Evolutionary conservation across 2,329 filamentous ascomycete genomes (phyloP).

Genomic region (Venturiaceae sp.): DNA sequence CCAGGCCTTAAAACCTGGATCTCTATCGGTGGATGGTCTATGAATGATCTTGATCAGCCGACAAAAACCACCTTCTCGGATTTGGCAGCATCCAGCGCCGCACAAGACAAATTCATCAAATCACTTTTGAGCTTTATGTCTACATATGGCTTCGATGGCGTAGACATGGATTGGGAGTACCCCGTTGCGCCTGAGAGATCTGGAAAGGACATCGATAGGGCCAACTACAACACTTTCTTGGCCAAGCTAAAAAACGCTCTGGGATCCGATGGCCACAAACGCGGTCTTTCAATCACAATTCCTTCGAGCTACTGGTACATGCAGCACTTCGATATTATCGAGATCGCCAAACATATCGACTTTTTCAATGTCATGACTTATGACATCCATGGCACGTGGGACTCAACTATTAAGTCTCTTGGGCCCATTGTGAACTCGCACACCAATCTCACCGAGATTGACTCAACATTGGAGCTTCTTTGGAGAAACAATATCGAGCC

Average conservation of each 20-base stretch:
- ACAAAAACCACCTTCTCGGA: slow-evolving; percentile 21
- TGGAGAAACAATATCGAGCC: neutral
- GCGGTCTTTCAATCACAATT: slow-evolving; percentile 17
- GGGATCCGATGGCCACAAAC: slow-evolving; percentile 6
- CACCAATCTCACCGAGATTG: slow-evolving; percentile 40
- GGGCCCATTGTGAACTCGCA: slow-evolving; percentile 27
- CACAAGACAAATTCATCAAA: slow-evolving; percentile 26
- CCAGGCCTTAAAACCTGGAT: slow-evolving; percentile 26
- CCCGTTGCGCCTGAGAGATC: slow-evolving; percentile 21
- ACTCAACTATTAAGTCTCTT: slow-evolving; percentile 13
- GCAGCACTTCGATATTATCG: slow-evolving; percentile 17
- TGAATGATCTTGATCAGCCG: slow-evolving; percentile 25
- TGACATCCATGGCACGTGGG: slow-evolving; percentile 37
- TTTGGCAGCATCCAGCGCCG: slow-evolving; percentile 19
- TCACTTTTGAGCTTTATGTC: slow-evolving; percentile 29
- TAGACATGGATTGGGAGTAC: slow-evolving; percentile 39
- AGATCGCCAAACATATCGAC: slow-evolving; percentile 21
- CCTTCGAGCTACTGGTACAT: slow-evolving; percentile 20
- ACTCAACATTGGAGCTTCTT: slow-evolving; percentile 30
- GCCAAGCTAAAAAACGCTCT: slow-evolving; percentile 16
- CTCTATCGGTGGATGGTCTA: slow-evolving; percentile 11
- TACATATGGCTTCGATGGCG: slow-evolving; percentile 33
- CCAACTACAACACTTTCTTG: slow-evolving; percentile 12
- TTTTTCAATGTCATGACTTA: slow-evolving; percentile 39
- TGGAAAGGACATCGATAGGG: slow-evolving; percentile 20